Conservation (phyloP, 306 rosid genomes). For the Cicer yamashitae region DNA sequence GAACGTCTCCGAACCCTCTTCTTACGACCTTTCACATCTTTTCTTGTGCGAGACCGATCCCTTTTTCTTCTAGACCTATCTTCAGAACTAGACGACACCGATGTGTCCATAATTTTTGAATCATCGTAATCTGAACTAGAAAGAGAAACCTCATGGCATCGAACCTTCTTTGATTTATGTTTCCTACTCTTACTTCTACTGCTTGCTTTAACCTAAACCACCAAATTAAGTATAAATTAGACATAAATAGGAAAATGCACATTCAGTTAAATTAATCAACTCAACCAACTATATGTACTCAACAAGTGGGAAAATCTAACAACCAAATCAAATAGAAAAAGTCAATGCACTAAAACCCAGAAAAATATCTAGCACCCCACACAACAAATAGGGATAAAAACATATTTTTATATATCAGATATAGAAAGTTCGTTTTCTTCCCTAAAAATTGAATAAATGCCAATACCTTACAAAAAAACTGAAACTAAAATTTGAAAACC, state of each 20-base stretch:
- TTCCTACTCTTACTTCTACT: conserved; percentile 60
- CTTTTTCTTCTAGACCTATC: conserved; percentile 58
- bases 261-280: conserved; percentile 17
- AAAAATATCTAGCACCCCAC: conserved; percentile 1
- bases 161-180: conserved; percentile 72
- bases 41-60: conserved; percentile 56
- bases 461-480: conserved; percentile 5
- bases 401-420: background rate
- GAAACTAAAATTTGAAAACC: conserved; percentile 31
- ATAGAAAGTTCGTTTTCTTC: conserved; percentile 5
- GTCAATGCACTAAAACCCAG: background rate
- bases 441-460: background rate
- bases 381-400: background rate
- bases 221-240: conserved; percentile 20
- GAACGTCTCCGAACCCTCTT: conserved; percentile 60
- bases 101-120: conserved; percentile 52
- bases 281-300: conserved; percentile 9
- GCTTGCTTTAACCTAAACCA: conserved; percentile 58
- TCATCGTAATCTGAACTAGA: conserved; percentile 59
- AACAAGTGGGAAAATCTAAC: background rate
- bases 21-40: conserved; percentile 56
- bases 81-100: conserved; percentile 60
- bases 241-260: conserved; percentile 27
- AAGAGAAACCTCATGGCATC: conserved; percentile 52
- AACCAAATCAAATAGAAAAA: conserved; percentile 29